Evolutionary conservation across 75 land plant genomes (phyloP), one percentile per base, ranked within the genome.

Genomic region (Gnetum montanum): DNA sequence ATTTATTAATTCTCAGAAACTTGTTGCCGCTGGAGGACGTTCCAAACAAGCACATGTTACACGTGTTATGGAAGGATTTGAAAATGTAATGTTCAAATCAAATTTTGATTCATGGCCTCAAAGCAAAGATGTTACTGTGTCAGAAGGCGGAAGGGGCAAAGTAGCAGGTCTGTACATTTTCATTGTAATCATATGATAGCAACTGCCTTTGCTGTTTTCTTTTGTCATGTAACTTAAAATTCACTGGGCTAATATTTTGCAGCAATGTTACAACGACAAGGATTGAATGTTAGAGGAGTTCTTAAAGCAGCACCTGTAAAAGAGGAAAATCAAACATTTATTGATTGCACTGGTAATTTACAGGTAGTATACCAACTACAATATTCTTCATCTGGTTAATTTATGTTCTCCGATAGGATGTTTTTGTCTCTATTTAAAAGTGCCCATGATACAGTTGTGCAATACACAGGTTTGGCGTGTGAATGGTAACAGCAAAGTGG

Each of bases 121-220:
- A 28, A 52, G 63, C 31, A 61, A 63, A 44, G 71, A 74, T 38
- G 70, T 74, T 23, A 49, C 78, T 57, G 81, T 79, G 0, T 82
- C 95, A 54, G 98, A 88, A 76, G 90, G 89, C 52, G 90, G 96
- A 48, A 76, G 86, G 66, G 90, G 90, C 67, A 89, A 89, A 64
- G 96, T 93, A 57, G 98, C 95, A 61, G 90, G 98, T 90, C 18
- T 54, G 85, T 28, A 35, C 34, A 27, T 10, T 41, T n/a, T 41
- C 11, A 41, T 35, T n/a, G n/a, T n/a, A n/a, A n/a, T n/a, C n/a
- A n/a, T n/a, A n/a, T n/a, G n/a, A 11, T 18, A 55, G 34, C 10
- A 25, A 12, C 27, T 55, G 10, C 22, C 33, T 43, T 10, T 10
- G 15, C 15, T 10, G 41, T 28, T 22, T 33, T 13, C 15, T 6